Evolutionary conservation across 2,329 filamentous ascomycete species (phyloP).

Genomic region (Graphiopsis chlorocephala): DNA sequence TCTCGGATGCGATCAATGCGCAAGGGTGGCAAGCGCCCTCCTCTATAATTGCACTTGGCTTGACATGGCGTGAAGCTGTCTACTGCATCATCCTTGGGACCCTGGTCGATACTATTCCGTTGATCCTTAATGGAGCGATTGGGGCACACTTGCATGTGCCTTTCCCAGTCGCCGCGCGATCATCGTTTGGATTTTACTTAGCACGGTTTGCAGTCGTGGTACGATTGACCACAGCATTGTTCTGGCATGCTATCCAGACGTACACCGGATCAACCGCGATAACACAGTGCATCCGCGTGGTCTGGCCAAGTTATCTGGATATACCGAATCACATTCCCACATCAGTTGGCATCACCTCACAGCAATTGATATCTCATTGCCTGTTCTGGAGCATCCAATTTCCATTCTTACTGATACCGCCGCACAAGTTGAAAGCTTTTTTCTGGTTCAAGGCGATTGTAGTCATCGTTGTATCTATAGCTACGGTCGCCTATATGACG

Average conservation of each 20-base stretch:
- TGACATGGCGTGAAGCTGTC: conserved; percentile 42
- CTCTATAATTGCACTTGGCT: conserved; percentile 47
- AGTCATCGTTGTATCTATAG: conserved; percentile 35
- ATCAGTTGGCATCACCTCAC: conserved; percentile 34
- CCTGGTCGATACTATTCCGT: conserved; percentile 29
- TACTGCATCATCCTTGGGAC: conserved; percentile 35
- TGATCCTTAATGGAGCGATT: conserved; percentile 45
- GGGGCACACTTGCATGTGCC: conserved; percentile 52
- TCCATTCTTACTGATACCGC: conserved; percentile 42
- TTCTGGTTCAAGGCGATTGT: conserved; percentile 47
- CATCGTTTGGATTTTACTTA: conserved; percentile 58
- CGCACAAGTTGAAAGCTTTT: conserved; percentile 44
- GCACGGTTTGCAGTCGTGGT: conserved; percentile 44
- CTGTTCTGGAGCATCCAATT: conserved; percentile 32
- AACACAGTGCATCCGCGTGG: conserved; percentile 29
- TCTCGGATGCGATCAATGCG: conserved; percentile 45
- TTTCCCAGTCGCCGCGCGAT: conserved; percentile 56
- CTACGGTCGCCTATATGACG: conserved; percentile 38
- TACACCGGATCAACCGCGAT: conserved; percentile 25
- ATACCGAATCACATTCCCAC: conserved; percentile 31
- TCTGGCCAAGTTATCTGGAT: conserved; percentile 38
- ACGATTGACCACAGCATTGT: conserved; percentile 40
- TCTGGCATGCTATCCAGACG: conserved; percentile 38
- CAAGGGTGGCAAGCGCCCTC: conserved; percentile 47
- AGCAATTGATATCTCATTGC: conserved; percentile 35